Evolutionary conservation across 2,329 filamentous ascomycete genomes (phyloP).

Genomic region (Orbilia ellipsospora): DNA sequence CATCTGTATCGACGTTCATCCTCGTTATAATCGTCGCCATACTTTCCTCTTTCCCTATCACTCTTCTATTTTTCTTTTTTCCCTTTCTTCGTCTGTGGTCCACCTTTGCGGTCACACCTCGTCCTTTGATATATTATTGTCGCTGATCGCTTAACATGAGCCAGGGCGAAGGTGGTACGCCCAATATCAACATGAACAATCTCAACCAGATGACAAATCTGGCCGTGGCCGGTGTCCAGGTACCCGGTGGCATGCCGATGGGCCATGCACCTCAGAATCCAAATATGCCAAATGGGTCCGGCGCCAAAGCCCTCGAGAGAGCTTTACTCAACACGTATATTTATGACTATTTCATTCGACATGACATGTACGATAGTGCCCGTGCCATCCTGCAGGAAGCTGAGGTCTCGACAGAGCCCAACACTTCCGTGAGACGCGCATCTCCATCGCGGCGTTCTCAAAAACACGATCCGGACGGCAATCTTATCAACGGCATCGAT

Average conservation of each 20-base stretch:
- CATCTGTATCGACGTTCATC: background rate
- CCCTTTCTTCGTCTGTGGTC: background rate
- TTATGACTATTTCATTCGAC: conserved; percentile 89
- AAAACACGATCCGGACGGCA: conserved; percentile 66
- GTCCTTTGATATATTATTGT: background rate
- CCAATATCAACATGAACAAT: conserved; percentile 57
- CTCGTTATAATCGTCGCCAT: too few relatives aligned
- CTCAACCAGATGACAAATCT: conserved; percentile 57
- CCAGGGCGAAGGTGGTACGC: conserved; percentile 55
- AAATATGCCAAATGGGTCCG: conserved; percentile 38
- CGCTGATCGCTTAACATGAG: conserved; percentile 53
- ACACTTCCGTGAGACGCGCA: conserved; percentile 54
- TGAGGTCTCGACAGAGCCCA: conserved; percentile 56
- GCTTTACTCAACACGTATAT: conserved; percentile 82
- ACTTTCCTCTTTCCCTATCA: too few relatives aligned
- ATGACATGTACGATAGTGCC: conserved; percentile 85
- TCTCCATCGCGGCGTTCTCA: conserved; percentile 59
- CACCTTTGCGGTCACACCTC: background rate
- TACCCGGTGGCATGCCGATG: conserved; percentile 46
- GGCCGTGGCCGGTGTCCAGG: conserved; percentile 55
- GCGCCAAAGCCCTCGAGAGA: conserved; percentile 52
- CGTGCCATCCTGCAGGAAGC: conserved; percentile 72
- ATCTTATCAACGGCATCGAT: conserved; percentile 75
- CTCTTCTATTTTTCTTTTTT: background rate
- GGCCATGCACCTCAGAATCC: conserved; percentile 37